phyloP scores from a whole-genome alignment of 2,329 filamentous ascomycete genomes.

The Xylariaceae sp. region DNA sequence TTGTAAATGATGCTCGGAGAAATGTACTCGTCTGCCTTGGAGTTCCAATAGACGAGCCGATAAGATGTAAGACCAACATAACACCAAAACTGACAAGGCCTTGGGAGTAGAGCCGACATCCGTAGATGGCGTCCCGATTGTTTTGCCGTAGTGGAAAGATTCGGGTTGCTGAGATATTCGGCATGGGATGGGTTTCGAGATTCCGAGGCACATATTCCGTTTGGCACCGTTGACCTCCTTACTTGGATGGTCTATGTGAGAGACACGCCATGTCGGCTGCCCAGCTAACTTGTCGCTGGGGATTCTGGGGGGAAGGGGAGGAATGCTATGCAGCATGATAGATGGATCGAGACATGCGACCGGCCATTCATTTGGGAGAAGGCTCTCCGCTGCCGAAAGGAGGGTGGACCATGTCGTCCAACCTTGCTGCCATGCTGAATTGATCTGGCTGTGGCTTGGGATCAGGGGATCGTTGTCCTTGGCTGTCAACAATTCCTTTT shows the following conservation, averaged over 20 bases:
- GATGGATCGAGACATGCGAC: background rate
- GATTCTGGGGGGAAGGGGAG: background rate
- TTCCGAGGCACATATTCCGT: background rate
- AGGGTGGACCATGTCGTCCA: slow-evolving; percentile 1
- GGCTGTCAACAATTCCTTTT: background rate
- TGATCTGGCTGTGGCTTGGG: slow-evolving; percentile 1
- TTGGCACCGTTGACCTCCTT: background rate
- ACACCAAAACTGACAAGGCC: slow-evolving; percentile 5
- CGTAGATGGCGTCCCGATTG: background rate
- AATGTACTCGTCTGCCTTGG: slow-evolving; percentile 1
- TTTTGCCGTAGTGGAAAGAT: background rate
- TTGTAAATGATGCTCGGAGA: background rate
- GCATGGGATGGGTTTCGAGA: background rate
- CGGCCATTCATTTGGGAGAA: slow-evolving; percentile 1
- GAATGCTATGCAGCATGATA: background rate
- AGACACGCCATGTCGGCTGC: background rate
- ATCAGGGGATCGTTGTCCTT: slow-evolving; percentile 5
- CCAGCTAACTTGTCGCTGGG: background rate
- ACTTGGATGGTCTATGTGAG: background rate
- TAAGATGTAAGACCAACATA: slow-evolving; percentile 15
- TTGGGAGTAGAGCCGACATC: background rate
- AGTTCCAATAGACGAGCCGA: slow-evolving; percentile 9
- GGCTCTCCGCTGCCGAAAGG: background rate
- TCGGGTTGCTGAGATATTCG: background rate
- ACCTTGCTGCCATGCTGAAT: background rate